Evolutionary conservation across 2,329 filamentous ascomycete species (phyloP), one percentile per base, ranked within the genome.

Genomic region (Pseudocercospora fijiensis): DNA sequence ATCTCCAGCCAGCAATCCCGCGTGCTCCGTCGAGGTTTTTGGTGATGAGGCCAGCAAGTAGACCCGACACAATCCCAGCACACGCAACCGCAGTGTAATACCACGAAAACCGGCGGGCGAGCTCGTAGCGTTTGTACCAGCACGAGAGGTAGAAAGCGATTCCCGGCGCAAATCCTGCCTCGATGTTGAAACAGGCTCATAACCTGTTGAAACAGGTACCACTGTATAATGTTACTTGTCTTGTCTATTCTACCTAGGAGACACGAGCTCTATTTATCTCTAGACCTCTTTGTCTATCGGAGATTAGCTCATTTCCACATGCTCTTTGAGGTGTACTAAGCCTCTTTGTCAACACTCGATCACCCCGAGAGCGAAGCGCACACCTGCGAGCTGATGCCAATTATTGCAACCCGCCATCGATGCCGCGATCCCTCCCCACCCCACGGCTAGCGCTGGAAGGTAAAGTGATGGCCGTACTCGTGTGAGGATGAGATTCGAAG

Each of bases 401-500:
- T 70, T 78, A 3, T 77, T 73, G 3, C 77, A 76, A 1, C 80
- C 80, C 0, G 82, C 80, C 26, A 84, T 84, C n/a, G 81, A 78
- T 0, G 72, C 73, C 0, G 77, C 80, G 10, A 80, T 75, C 0
- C 74, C 65, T 10, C 77, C 78, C 78, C 78, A 81, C 2, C 75
- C 55, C 1, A 78, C 76, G 71, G 84, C 83, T 0, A 80, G 80
- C 0, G 75, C 72, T 0, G 82, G 78, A 1, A 88, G 78, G 65
- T 86, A 87, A 0, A 83, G 61, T 1, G 82, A 83, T 0, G 85
- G 85, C 9, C 80, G 78, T 28, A 85, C 75, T 2, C 82, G 77
- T 0, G 84, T 86, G 2, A 88, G 75, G 0, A 85, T 69, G 62
- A 88, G 77, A 65, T 88, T 88, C 0, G 84, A 86, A 0, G 86